Evolutionary conservation across 345 rosid species (phyloP).

Genomic region (Noccaea bulbosa): DNA sequence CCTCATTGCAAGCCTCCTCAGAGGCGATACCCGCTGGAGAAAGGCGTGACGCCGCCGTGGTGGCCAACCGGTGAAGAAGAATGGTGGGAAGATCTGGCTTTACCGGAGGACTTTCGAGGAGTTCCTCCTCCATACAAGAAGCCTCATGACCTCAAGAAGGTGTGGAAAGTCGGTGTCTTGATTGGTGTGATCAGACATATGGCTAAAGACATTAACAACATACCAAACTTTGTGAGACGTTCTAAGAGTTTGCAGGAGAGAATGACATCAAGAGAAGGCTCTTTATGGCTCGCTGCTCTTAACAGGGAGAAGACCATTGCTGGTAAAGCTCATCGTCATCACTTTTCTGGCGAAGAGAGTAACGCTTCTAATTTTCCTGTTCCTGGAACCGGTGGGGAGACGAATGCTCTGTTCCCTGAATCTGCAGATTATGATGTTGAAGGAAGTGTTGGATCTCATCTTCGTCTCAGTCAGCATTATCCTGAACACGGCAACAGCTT

Average conservation of each 20-base stretch:
- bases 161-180: constrained; percentile 93
- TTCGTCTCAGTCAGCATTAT: constrained; percentile 34
- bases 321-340: constrained; percentile 48
- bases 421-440: constrained; percentile 82
- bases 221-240: constrained; percentile 79
- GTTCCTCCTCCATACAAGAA: constrained; percentile 94
- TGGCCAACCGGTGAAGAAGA: constrained; percentile 95
- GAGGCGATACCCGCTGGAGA: constrained; percentile 82
- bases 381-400: not conserved
- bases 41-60: constrained; percentile 92
- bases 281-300: constrained; percentile 90
- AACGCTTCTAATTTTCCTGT: not conserved
- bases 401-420: constrained; percentile 58
- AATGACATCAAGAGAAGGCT: constrained; percentile 92
- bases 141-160: constrained; percentile 96
- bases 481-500: constrained; percentile 49
- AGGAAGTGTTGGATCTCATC: constrained; percentile 50
- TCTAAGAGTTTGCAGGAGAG: constrained; percentile 90
- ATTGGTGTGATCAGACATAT: constrained; percentile 85
- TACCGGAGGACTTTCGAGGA: constrained; percentile 71
- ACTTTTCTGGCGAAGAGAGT: constrained; percentile 25
- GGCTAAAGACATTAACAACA: constrained; percentile 74
- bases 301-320: constrained; percentile 71
- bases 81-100: constrained; percentile 81
- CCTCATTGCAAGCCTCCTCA: constrained; percentile 95